phyloP scores from a whole-genome alignment of 208 protist genomes.

The Crithidia expoeki region DNA sequence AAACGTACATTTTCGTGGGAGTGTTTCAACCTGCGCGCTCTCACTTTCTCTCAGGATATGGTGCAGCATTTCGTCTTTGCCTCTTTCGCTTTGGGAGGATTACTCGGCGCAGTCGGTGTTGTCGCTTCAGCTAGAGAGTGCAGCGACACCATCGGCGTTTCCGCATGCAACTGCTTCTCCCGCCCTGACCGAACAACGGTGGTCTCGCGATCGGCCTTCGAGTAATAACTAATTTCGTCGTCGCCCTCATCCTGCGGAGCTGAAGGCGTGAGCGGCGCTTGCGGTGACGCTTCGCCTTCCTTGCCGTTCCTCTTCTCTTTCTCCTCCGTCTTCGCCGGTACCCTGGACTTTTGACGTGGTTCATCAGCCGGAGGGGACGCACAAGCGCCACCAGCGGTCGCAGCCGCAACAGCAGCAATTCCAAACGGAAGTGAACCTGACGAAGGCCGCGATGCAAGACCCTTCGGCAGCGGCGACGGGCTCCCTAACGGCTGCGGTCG shows the following conservation, averaged over 20 bases:
- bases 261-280: too few relatives aligned
- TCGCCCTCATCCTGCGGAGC: slow-evolving; percentile 2
- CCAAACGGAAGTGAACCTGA: neutral
- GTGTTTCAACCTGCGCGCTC: too few relatives aligned
- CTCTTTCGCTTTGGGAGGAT: slow-evolving; percentile 4
- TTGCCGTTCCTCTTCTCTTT: neutral
- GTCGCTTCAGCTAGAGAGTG: neutral
- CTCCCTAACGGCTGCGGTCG: too few relatives aligned
- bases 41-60: slow-evolving; percentile 27
- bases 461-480: too few relatives aligned
- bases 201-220: neutral
- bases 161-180: neutral
- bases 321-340: neutral
- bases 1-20: too few relatives aligned
- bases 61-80: slow-evolving; percentile 19
- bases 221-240: slow-evolving; percentile 4
- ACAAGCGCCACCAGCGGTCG: neutral
- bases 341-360: neutral
- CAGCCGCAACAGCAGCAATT: neutral
- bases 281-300: neutral
- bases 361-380: neutral
- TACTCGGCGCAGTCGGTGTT: neutral
- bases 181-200: slow-evolving; percentile 4
- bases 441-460: neutral
- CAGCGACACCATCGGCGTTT: neutral